These are phyloP conservation scores for Monosporozyma aquatica DNA, from an alignment of 805 yeast genomes.

Conservation along the genomic window DNA sequence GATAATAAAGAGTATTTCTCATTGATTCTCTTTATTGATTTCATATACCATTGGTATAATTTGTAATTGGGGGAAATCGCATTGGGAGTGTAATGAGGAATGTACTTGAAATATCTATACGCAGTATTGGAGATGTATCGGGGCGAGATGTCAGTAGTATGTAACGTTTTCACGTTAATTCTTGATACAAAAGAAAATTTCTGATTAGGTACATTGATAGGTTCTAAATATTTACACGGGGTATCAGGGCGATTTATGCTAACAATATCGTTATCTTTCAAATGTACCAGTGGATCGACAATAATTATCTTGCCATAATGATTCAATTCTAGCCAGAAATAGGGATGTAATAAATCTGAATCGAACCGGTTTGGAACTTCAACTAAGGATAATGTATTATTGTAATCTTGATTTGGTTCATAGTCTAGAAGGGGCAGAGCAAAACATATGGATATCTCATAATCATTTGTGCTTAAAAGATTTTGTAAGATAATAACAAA, in stretches of 20 bases:
- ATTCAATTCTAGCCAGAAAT: conserved; percentile 22
- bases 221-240: conserved; percentile 8
- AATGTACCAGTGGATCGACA: conserved; percentile 21
- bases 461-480: conserved; percentile 5
- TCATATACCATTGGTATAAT: conserved; percentile 7
- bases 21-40: conserved; percentile 4
- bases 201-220: conserved; percentile 10
- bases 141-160: conserved; percentile 18
- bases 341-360: conserved; percentile 20
- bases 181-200: conserved; percentile 13
- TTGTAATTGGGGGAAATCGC: conserved; percentile 8
- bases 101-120: conserved; percentile 13
- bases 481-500: conserved; percentile 17
- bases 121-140: conserved; percentile 16
- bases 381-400: conserved; percentile 1
- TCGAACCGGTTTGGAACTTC: conserved; percentile 19
- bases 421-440: conserved; percentile 18
- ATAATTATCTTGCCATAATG: conserved; percentile 9
- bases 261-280: conserved; percentile 12
- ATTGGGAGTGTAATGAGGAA: conserved; percentile 2
- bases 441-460: conserved; percentile 11
- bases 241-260: conserved; percentile 7
- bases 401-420: too few relatives aligned
- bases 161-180: conserved; percentile 7
- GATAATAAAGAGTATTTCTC: background rate